Percentiles rank a stretch among this genome's conserved stretches.
These are phyloP conservation scores for Orbilia oligospora DNA, from an alignment of 2,329 filamentous ascomycete species.

Conservation along the genomic window DNA sequence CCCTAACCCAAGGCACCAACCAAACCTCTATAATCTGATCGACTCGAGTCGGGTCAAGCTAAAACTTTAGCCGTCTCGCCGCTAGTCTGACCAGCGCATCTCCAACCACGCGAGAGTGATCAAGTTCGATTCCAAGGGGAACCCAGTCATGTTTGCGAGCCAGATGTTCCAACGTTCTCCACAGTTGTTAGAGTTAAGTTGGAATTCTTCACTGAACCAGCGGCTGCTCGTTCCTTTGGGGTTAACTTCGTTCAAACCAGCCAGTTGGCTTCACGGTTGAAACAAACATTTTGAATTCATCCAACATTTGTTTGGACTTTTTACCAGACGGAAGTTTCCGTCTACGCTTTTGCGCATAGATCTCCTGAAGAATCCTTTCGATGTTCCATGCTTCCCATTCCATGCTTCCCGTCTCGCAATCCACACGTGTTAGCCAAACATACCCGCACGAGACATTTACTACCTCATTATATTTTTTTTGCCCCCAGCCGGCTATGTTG, in stretches of 20 bases:
- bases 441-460: conserved; percentile 18
- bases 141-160: background rate
- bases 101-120: conserved; percentile 36
- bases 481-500: conserved; percentile 1
- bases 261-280: conserved; percentile 14
- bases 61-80: conserved; percentile 50
- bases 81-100: conserved; percentile 13
- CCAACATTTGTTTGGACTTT: conserved; percentile 18
- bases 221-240: conserved; percentile 15
- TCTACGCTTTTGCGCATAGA: background rate
- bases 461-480: conserved; percentile 3
- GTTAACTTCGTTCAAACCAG: too few species aligned
- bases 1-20: conserved; percentile 21
- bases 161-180: conserved; percentile 12
- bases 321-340: conserved; percentile 19
- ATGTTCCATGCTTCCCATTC: conserved; percentile 2
- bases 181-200: background rate
- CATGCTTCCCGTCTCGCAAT: conserved; percentile 34
- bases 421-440: conserved; percentile 49
- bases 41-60: background rate
- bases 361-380: conserved; percentile 7
- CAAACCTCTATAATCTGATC: conserved; percentile 4
- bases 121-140: conserved; percentile 5
- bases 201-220: conserved; percentile 36
- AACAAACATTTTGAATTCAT: conserved; percentile 7